Conservation (phyloP, 129 eudicot genomes). For the Deinandra increscens region DNA sequence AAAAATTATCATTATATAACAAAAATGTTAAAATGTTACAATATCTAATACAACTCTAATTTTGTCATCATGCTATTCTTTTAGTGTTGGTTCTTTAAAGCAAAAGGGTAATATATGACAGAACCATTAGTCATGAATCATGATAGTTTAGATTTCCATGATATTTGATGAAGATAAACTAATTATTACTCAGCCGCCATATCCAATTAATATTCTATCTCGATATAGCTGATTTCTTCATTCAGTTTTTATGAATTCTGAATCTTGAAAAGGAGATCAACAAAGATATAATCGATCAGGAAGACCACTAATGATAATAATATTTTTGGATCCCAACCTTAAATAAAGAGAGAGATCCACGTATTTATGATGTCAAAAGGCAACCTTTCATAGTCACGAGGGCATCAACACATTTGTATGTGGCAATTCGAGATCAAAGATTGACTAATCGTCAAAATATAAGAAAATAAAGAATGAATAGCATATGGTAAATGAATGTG, state of each 20-base stretch:
- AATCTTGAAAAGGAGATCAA: conserved; percentile 28
- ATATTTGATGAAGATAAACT: conserved; percentile 19
- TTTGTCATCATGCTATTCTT: too few relatives aligned
- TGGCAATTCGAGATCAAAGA: conserved; percentile 40
- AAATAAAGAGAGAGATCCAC: conserved; percentile 29
- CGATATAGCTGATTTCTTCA: conserved; percentile 14
- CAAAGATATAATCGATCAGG: conserved; percentile 23
- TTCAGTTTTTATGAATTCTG: conserved; percentile 23
- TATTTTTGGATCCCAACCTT: conserved; percentile 25
- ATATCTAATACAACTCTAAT: too few relatives aligned
- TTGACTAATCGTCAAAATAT: conserved; percentile 7
- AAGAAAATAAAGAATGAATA: conserved; percentile 26
- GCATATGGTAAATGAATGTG: conserved; percentile 30
- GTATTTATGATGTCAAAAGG: conserved; percentile 42
- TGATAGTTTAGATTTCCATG: too few relatives aligned
- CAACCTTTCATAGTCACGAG: conserved; percentile 31
- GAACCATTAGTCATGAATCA: too few relatives aligned
- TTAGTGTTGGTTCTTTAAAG: too few relatives aligned
- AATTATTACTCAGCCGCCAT: conserved; percentile 17
- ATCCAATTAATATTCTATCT: conserved; percentile 13
- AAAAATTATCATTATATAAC: too few relatives aligned
- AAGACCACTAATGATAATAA: too few relatives aligned
- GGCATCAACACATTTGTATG: conserved; percentile 28
- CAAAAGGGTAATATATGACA: too few relatives aligned
- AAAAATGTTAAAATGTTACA: too few relatives aligned